Evolutionary conservation across 768 basidiomycete species (phyloP).

Genomic region (Lactarius sp.): DNA sequence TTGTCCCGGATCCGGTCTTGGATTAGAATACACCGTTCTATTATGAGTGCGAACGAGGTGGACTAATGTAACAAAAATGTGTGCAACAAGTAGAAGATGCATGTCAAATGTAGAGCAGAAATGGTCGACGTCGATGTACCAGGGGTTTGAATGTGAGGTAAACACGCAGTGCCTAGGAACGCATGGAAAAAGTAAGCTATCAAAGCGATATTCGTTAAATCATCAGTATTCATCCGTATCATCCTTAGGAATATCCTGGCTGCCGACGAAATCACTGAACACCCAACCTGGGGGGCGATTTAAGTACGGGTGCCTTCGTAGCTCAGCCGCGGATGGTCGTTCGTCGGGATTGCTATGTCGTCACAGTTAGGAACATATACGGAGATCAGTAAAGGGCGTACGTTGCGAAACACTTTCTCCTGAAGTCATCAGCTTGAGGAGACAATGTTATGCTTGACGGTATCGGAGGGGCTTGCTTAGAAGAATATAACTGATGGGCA

Average conservation of each 20-base stretch:
- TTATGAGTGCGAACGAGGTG: slow-evolving; percentile 21
- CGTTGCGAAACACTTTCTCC: slow-evolving; percentile 87
- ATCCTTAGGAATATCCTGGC: slow-evolving; percentile 9
- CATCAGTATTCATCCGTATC: slow-evolving; percentile 25
- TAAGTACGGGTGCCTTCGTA: slow-evolving; percentile 77
- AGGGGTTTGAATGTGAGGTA: slow-evolving; percentile 2
- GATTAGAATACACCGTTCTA: slow-evolving; percentile 26
- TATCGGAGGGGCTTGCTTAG: slow-evolving; percentile 82
- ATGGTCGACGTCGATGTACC: slow-evolving; percentile 21
- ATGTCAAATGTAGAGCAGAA: slow-evolving; percentile 24
- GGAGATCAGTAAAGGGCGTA: slow-evolving; percentile 36
- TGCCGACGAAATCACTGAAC: slow-evolving; percentile 57
- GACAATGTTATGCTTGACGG: slow-evolving; percentile 78
- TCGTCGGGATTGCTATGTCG: slow-evolving; percentile 68
- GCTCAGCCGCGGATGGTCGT: slow-evolving; percentile 72
- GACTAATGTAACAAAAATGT: slow-evolving; percentile 25
- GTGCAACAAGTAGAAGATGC: slow-evolving; percentile 23
- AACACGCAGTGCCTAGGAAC: slow-evolving; percentile 12
- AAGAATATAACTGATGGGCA: slow-evolving; percentile 65
- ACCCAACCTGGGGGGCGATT: slow-evolving; percentile 66
- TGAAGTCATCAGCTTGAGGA: slow-evolving; percentile 76
- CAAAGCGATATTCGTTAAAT: slow-evolving; percentile 14
- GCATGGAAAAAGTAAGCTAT: slow-evolving; percentile 13
- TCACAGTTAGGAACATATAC: neutral
- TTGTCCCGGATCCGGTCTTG: slow-evolving; percentile 3